Evolutionary conservation across 805 yeast species (phyloP), one percentile per base, ranked within the genome.

Genomic region (Pichia deserticola): DNA sequence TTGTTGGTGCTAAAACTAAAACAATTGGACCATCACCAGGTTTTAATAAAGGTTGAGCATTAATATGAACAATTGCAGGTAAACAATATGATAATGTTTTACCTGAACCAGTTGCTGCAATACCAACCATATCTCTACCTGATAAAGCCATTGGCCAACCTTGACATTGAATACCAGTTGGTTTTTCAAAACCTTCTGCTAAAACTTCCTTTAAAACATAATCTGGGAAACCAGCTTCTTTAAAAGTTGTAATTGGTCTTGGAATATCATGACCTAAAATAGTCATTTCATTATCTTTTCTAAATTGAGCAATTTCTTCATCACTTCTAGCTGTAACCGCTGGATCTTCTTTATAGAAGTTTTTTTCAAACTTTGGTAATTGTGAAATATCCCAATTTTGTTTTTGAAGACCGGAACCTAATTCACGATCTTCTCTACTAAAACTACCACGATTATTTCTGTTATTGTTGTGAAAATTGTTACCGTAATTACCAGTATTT

Each of bases 91-190:
- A 88, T 62, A 93, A 77, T 55, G 99, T 93, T 78, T 93, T 93
- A 78, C 99, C 99, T 50, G 97, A 90, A 73, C 99, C 99, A 59
- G 99, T 93, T 60, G 97, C 86, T 51, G 99, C 98, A 69, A 93
- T 85, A 78, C 99, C 99, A 71, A 93, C 87, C 92, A 93, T 86
- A 69, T 93, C 98, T 75, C 98, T 88, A 76, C 99, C 99, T 61
- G 92, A 82, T 52, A 90, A 77, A 64, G 99, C 99, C 99, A 93
- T 93, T 56, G 99, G 99, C 99, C 99, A 93, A 76, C 99, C 99
- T 76, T 93, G 99, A 72, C 97, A 89, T 76, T 93, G 99, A 65
- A 93, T 93, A 58, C 89, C 89, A 50, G 99, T 93, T 62, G 99
- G 99, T 57, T 75, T 79, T 50, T 84, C 93, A 75, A 93, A 93